phyloP scores from a whole-genome alignment of 2,329 filamentous ascomycete species.

The Rhynchosporium secalis region DNA sequence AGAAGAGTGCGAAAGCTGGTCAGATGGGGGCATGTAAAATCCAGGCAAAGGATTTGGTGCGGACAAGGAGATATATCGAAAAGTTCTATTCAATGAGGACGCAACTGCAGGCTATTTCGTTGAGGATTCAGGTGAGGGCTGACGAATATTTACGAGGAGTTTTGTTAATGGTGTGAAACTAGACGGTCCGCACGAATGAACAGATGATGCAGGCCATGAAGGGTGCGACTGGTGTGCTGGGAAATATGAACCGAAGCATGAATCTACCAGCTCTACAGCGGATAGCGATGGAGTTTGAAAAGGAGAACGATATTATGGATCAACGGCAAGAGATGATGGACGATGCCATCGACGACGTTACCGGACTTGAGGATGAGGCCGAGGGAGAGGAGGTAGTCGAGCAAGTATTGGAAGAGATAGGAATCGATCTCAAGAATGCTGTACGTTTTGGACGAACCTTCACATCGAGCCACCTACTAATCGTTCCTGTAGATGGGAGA shows the following conservation, averaged over 20 bases:
- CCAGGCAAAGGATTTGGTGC: slow-evolving; percentile 93
- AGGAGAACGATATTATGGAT: slow-evolving; percentile 99
- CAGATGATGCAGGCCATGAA: slow-evolving; percentile 99
- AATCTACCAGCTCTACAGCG: slow-evolving; percentile 92
- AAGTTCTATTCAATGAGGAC: slow-evolving; percentile 99
- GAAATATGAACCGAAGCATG: slow-evolving; percentile 98
- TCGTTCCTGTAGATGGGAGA: slow-evolving; percentile 71
- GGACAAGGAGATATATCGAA: slow-evolving; percentile 91
- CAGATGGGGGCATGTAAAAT: slow-evolving; percentile 99
- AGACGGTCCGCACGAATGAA: slow-evolving; percentile 97
- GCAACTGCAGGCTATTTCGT: slow-evolving; percentile 91
- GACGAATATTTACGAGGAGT: background rate
- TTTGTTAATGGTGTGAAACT: slow-evolving; percentile 16
- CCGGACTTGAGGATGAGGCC: slow-evolving; percentile 85
- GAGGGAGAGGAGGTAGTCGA: slow-evolving; percentile 97
- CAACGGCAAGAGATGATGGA: slow-evolving; percentile 99
- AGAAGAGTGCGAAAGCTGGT: slow-evolving; percentile 96
- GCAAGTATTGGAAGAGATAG: slow-evolving; percentile 94
- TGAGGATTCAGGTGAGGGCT: slow-evolving; percentile 78
- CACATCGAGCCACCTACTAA: slow-evolving; percentile 19
- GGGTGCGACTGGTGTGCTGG: slow-evolving; percentile 86
- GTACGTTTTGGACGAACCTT: slow-evolving; percentile 55
- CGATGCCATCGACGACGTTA: slow-evolving; percentile 95
- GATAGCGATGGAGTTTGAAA: slow-evolving; percentile 98
- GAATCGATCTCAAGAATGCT: slow-evolving; percentile 84